These are phyloP conservation scores for Candida krabiensis DNA, from an alignment of 805 yeast genomes.

Conservation along the genomic window DNA sequence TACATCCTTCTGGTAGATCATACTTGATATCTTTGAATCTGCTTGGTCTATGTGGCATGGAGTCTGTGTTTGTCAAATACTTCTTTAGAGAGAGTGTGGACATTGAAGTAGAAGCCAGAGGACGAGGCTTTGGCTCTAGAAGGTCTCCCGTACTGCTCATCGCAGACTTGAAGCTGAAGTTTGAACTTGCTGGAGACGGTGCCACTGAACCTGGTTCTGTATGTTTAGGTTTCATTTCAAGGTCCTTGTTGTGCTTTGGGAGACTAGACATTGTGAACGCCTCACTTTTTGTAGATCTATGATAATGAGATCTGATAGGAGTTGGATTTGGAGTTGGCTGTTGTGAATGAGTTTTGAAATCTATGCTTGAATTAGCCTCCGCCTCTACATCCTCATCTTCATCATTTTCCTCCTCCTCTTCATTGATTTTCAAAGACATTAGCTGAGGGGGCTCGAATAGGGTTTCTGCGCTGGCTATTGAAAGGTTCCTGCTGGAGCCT, in stretches of 20 bases:
- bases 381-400: no score
- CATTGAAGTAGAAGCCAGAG: neutral
- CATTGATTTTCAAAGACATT: constrained; percentile 15
- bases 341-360: constrained; percentile 7
- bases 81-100: constrained; percentile 13
- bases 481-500: constrained; percentile 9
- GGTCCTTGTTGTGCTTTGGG: constrained; percentile 3
- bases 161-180: constrained; percentile 9
- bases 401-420: constrained; percentile 18
- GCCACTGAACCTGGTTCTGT: no score
- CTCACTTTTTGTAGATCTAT: constrained; percentile 22
- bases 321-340: constrained; percentile 10
- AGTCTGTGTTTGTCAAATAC: constrained; percentile 15
- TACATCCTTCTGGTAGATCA: constrained; percentile 23
- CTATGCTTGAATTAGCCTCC: neutral
- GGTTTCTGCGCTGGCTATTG: constrained; percentile 24
- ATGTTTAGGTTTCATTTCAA: neutral
- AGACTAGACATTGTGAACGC: constrained; percentile 3
- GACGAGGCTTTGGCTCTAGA: neutral
- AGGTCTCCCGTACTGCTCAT: constrained; percentile 5
- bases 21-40: constrained; percentile 24
- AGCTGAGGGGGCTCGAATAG: constrained; percentile 19
- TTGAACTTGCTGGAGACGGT: constrained; percentile 1
- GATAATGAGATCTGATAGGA: constrained; percentile 13
- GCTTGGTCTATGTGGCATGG: constrained; percentile 16